Evolutionary conservation across 148 eudicot species (phyloP), one percentile per base, ranked within the genome.

Genomic region (Nepenthes mirabilis): DNA sequence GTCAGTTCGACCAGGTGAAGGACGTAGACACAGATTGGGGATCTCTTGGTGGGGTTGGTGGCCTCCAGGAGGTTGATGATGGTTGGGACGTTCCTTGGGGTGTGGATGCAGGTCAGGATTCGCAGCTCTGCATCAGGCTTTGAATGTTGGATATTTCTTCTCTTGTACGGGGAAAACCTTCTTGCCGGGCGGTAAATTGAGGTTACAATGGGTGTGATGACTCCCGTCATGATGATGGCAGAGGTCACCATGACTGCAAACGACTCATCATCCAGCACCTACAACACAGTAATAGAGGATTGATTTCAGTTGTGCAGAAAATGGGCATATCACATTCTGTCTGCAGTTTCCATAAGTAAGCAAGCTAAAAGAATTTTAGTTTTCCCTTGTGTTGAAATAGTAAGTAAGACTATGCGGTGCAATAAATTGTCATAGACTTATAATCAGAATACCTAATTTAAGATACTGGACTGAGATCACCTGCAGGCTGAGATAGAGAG

Each of bases 221-320:
- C 23, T 23, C 23, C 23, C 23, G 23, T 23, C 23, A 86, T 88
- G 43, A 82, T 47, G n/a, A 86, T 61, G 0, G 95, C 81, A 2
- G 83, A 79, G n/a, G 84, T 52, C 48, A 93, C 83, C 90, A 93
- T 80, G 52, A 93, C 76, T 9, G 99, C 76, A 65, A 84, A 89
- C 47, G 96, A 72, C 51, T 71, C 71, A 35, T 82, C 91, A 62
- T 93, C 88, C 13, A 86, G 57, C 1, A 89, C 87, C 95, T 88
- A 66, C 65, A 75, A 58, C 9, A 49, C 10, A 1, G 10, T 3
- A 49, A 5, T 11, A 5, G 14, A 2, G 11, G n/a, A 49, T 49
- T 49, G n/a, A 2, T 49, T 5, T 45, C 11, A 11, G 10, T 49
- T 2, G 6, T n/a, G 11, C 12, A 49, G 11, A 5, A 11, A 11